phyloP scores from a whole-genome alignment of 176 grass and related monocot genomes.

The Musa itinerans region DNA sequence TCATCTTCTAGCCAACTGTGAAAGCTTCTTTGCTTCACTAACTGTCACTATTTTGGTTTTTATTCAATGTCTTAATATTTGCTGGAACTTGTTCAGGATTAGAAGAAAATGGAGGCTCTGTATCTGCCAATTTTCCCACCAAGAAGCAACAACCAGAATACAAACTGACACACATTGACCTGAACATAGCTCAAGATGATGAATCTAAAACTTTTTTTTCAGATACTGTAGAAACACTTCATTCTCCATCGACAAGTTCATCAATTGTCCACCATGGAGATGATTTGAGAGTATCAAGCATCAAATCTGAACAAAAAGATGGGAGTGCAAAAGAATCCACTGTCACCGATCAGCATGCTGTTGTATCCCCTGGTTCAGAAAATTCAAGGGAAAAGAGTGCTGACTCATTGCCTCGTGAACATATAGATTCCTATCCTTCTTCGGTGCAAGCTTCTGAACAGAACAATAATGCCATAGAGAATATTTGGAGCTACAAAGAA shows the following conservation, averaged over 20 bases:
- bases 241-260: constrained; percentile 29
- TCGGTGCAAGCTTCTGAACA: constrained; percentile 17
- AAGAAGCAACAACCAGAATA: constrained; percentile 29
- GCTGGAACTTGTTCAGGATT: constrained; percentile 25
- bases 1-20: too few species aligned
- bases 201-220: constrained; percentile 20
- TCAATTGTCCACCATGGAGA: constrained; percentile 20
- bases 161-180: constrained; percentile 48
- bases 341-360: constrained; percentile 19
- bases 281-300: constrained; percentile 28
- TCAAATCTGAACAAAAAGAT: constrained; percentile 37
- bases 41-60: neutral
- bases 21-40: too few species aligned
- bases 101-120: constrained; percentile 30
- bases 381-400: constrained; percentile 23
- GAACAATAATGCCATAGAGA: neutral
- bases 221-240: constrained; percentile 14
- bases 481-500: neutral
- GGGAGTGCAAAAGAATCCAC: constrained; percentile 47
- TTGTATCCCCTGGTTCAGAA: constrained; percentile 20
- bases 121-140: constrained; percentile 22
- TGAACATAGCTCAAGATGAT: constrained; percentile 71
- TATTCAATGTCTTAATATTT: constrained; percentile 6
- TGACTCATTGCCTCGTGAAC: constrained; percentile 16
- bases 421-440: constrained; percentile 12